Evolutionary conservation across 768 basidiomycete species (phyloP).

Genomic region (Russula vinacea): DNA sequence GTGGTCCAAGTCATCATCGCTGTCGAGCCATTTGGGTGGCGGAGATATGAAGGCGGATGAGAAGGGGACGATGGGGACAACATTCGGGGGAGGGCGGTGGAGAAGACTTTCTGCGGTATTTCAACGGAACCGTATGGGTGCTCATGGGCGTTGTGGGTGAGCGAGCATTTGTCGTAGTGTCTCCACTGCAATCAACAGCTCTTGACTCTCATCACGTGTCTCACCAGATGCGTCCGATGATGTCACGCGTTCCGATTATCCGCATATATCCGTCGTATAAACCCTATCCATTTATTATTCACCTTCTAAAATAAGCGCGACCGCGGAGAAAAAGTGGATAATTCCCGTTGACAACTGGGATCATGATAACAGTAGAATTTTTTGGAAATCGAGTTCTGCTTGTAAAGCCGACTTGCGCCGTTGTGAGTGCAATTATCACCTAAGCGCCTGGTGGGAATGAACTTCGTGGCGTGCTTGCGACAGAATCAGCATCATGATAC

Average conservation of each 20-base stretch:
- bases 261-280: too few relatives aligned
- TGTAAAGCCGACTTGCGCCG: too few relatives aligned
- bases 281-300: too few relatives aligned
- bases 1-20: conserved; percentile 27
- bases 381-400: too few relatives aligned
- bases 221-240: conserved; percentile 4
- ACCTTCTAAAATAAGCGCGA: too few relatives aligned
- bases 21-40: conserved; percentile 21
- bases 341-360: too few relatives aligned
- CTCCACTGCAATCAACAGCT: conserved; percentile 3
- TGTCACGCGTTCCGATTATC: conserved; percentile 10
- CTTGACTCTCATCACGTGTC: background rate
- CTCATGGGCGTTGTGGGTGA: background rate
- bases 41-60: conserved; percentile 15
- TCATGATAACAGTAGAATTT: too few relatives aligned
- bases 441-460: too few relatives aligned
- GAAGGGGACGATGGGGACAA: conserved; percentile 15
- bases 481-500: too few relatives aligned
- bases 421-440: too few relatives aligned
- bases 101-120: conserved; percentile 24
- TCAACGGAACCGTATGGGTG: conserved; percentile 13
- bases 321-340: too few relatives aligned
- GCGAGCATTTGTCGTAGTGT: background rate
- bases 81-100: conserved; percentile 17
- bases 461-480: too few relatives aligned